Evolutionary conservation across 768 basidiomycete genomes (phyloP).

Genomic region (Crucibulum laeve): DNA sequence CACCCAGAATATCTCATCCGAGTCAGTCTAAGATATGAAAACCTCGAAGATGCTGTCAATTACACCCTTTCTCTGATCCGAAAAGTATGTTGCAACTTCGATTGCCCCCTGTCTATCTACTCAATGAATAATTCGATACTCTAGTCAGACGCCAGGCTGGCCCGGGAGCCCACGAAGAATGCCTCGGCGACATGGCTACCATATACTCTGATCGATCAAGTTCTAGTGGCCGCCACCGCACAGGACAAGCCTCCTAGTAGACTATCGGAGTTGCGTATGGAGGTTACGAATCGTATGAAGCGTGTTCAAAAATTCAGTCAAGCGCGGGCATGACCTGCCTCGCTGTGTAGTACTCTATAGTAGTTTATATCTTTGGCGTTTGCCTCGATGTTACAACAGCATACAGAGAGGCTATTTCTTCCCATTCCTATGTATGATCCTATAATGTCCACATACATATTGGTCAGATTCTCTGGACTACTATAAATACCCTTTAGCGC

Average conservation of each 20-base stretch:
- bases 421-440: not conserved
- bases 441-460: conserved; percentile 39
- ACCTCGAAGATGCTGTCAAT: conserved; percentile 72
- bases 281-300: conserved; percentile 61
- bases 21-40: conserved; percentile 72
- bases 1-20: conserved; percentile 85
- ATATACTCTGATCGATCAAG: conserved; percentile 80
- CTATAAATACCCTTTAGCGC: conserved; percentile 28
- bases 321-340: conserved; percentile 8
- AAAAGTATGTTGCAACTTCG: conserved; percentile 42
- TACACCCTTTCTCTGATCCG: conserved; percentile 67
- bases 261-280: conserved; percentile 49
- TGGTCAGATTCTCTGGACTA: conserved; percentile 28
- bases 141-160: conserved; percentile 51
- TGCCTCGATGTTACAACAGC: not conserved
- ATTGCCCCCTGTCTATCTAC: not conserved
- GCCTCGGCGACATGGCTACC: conserved; percentile 75
- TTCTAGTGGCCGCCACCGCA: conserved; percentile 59
- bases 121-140: not conserved
- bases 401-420: too few relatives aligned
- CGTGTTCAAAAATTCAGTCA: conserved; percentile 64
- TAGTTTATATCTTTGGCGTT: not conserved
- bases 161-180: conserved; percentile 46
- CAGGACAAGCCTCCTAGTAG: conserved; percentile 45
- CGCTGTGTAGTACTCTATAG: not conserved